phyloP scores from a whole-genome alignment of 805 yeast species.

The Nakazawaea siamensis region DNA sequence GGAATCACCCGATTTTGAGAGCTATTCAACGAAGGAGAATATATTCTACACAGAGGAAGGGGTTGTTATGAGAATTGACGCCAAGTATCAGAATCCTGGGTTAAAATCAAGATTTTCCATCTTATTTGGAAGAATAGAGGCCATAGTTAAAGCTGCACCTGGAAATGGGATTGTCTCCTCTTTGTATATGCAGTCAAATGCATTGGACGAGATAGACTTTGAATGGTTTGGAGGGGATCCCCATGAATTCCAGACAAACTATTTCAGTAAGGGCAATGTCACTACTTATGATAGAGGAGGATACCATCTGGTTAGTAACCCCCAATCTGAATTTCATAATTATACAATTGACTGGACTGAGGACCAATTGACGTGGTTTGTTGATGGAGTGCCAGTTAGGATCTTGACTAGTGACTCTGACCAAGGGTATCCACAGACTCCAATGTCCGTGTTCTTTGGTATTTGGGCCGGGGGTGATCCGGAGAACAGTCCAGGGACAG shows the following conservation, averaged over 20 bases:
- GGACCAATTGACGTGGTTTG: conserved; percentile 55
- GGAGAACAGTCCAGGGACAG: conserved; percentile 54
- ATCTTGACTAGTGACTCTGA: conserved; percentile 43
- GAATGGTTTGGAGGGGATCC: conserved; percentile 84
- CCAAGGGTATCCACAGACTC: conserved; percentile 86
- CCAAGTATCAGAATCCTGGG: conserved; percentile 72
- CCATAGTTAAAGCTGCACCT: conserved; percentile 57
- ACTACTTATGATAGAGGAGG: conserved; percentile 75
- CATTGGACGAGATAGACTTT: conserved; percentile 80
- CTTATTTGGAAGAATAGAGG: conserved; percentile 85
- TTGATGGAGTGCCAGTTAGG: conserved; percentile 67
- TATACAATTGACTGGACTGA: conserved; percentile 83
- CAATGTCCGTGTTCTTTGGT: conserved; percentile 66
- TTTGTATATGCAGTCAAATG: conserved; percentile 75
- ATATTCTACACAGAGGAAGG: conserved; percentile 49
- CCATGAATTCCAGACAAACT: conserved; percentile 69
- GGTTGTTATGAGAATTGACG: conserved; percentile 46
- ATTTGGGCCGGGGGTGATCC: conserved; percentile 83
- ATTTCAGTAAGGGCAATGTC: conserved; percentile 73
- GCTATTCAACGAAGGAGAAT: conserved; percentile 33
- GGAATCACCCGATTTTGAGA: conserved; percentile 34
- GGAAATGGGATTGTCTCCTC: conserved; percentile 80
- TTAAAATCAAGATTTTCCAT: conserved; percentile 71
- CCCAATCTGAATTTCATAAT: conserved; percentile 56
- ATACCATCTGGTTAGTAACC: conserved; percentile 50